Base-by-base conservation (phyloP, 495 filamentous ascomycete genomes). In the Melanomma pulvis-pyrius region DNA sequence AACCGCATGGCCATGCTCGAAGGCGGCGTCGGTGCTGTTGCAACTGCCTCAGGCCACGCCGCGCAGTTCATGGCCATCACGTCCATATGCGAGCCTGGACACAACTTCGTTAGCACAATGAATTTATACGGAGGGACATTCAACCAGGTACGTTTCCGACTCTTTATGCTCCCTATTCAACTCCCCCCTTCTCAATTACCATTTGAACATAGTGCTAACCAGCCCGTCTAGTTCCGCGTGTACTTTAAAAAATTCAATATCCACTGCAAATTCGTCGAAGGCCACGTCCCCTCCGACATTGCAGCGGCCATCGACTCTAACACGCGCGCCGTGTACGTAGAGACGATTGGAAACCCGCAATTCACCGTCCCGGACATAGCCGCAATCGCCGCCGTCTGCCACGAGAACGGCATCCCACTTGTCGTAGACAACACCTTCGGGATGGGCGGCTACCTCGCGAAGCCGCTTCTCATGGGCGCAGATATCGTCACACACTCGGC, bases 401-500 rank as follows among this genome's bases (percentile, higher is more conserved):
- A 79, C 51, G 74, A 78, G 54, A 74, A 76, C 32, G 78, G 78
- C 0, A 78, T 79, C 34, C 78, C 78, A 12, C 57, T 79, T 22
- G 69, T 79, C 41, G 73, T 77, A 21, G 78, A 79, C 66, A 79
- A 79, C 62, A 79, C 78, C 3, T 79, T 79, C 58, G 78, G 78
- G 25, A 78, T 78, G 75, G 78, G 78, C 44, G 78, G 78, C 9
- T 79, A 78, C 60, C 59, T 79, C 29, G 72, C 73, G 60, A 69
- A 74, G 34, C 78, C 78, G 28, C 74, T 79, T 67, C 70, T 61
- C 53, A 71, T 76, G 55, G 78, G 78, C 67, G 78, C 77, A 53
- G 78, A 80, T 55, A 80, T 80, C 52, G 73, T 80, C 53, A 79
- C 76, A 26, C 78, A 80, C 63, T 75, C 71, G 22, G 69, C 68